Evolutionary conservation across 306 rosid species (phyloP).

Genomic region (Citrullus mucosospermus): DNA sequence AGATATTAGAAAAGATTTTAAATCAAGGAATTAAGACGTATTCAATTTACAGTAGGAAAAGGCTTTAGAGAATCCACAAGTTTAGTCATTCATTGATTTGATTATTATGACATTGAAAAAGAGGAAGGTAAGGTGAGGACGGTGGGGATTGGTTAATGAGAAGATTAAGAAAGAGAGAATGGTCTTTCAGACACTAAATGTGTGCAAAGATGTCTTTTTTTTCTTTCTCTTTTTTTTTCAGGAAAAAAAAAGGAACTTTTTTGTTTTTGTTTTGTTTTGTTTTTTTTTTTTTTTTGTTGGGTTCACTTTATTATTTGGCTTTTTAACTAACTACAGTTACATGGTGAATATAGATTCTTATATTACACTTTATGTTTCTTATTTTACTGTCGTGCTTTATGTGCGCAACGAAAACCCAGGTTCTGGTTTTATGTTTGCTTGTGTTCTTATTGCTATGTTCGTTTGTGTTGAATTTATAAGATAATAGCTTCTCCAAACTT

Average conservation of each 20-base stretch:
- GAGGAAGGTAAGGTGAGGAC: background rate
- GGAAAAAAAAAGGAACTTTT: no score
- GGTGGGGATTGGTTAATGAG: background rate
- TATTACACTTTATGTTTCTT: background rate
- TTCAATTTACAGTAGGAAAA: background rate
- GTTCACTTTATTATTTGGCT: background rate
- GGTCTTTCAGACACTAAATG: background rate
- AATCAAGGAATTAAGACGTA: background rate
- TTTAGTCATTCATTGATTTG: slow-evolving; percentile 3
- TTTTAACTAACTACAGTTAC: background rate
- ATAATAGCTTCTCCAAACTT: background rate
- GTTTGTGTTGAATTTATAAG: background rate
- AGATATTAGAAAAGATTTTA: background rate
- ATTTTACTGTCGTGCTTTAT: background rate
- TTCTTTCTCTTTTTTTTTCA: background rate
- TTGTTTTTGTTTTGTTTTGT: background rate
- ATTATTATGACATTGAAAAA: background rate
- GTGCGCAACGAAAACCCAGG: background rate
- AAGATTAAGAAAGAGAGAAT: background rate
- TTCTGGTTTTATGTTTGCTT: background rate
- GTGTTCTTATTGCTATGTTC: background rate
- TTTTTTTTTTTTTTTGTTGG: background rate
- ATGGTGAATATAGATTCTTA: background rate
- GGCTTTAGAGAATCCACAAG: background rate
- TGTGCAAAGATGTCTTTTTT: background rate